phyloP scores from a whole-genome alignment of 2,329 filamentous ascomycete genomes.

The Gyromitra esculenta region DNA sequence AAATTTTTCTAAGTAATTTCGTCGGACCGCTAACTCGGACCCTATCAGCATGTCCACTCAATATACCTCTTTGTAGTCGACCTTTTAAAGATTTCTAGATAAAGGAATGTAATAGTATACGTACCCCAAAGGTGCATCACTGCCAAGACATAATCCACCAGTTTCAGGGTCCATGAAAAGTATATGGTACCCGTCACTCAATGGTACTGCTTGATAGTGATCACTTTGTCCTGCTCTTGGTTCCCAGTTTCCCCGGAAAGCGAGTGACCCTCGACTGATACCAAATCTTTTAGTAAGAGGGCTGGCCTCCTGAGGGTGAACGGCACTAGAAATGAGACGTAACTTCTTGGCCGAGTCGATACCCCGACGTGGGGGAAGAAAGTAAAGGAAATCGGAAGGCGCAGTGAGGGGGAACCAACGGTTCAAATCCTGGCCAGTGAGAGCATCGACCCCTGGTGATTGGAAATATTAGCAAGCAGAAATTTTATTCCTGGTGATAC shows the following conservation, averaged over 20 bases:
- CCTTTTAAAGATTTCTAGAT: too few species aligned
- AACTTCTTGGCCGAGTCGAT: conserved; percentile 68
- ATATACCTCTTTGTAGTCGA: not conserved
- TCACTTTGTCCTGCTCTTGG: conserved; percentile 61
- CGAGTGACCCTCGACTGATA: conserved; percentile 39
- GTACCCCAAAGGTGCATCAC: conserved; percentile 66
- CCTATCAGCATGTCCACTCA: conserved; percentile 14
- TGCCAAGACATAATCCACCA: conserved; percentile 69
- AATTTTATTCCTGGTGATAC: not conserved
- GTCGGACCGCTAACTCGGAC: conserved; percentile 62
- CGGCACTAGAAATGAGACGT: conserved; percentile 71
- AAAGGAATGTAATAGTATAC: conserved; percentile 55
- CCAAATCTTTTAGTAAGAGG: conserved; percentile 51
- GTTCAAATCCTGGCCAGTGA: conserved; percentile 65
- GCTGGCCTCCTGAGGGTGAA: conserved; percentile 56
- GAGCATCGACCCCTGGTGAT: conserved; percentile 60
- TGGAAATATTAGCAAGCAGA: conserved; percentile 61
- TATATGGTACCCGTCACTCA: conserved; percentile 73
- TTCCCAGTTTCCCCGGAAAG: conserved; percentile 55
- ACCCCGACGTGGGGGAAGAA: conserved; percentile 67
- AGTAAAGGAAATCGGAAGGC: conserved; percentile 69
- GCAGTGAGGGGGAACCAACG: conserved; percentile 68
- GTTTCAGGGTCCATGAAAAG: conserved; percentile 71
- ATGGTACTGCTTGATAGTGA: conserved; percentile 71
- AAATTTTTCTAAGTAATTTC: conserved; percentile 69